Percentiles rank a stretch among this genome's conserved stretches.
These are phyloP conservation scores for Argentina anserina DNA, from an alignment of 306 rosid species.

Conservation along the genomic window DNA sequence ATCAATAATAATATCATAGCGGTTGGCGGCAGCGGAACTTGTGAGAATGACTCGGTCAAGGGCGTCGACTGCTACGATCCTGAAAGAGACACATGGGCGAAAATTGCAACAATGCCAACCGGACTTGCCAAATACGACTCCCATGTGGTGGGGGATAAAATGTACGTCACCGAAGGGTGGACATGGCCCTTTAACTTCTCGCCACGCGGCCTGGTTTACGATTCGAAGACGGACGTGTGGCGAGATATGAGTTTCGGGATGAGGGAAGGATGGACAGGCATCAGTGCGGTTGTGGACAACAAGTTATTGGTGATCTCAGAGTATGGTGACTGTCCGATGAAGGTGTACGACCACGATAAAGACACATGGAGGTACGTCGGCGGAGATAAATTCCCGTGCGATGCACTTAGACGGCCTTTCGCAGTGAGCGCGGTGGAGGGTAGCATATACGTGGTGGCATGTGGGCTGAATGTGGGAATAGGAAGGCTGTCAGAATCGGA, in stretches of 20 bases:
- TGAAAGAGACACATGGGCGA: conserved; percentile 43
- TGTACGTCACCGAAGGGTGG: conserved; percentile 77
- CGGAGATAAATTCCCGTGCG: conserved; percentile 58
- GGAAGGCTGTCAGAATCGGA: conserved; percentile 35
- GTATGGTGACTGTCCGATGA: conserved; percentile 53
- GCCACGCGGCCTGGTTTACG: conserved; percentile 47
- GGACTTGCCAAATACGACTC: conserved; percentile 29
- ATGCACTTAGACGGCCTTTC: conserved; percentile 43
- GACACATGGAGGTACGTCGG: conserved; percentile 59
- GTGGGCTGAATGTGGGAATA: conserved; percentile 47
- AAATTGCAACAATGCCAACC: background rate
- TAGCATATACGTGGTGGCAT: conserved; percentile 45
- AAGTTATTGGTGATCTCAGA: conserved; percentile 49
- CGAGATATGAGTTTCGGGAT: conserved; percentile 38
- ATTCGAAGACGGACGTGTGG: conserved; percentile 40
- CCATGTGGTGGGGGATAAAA: conserved; percentile 32
- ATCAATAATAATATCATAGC: conserved; percentile 39
- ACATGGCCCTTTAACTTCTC: conserved; percentile 54
- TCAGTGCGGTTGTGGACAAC: conserved; percentile 37
- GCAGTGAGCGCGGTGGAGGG: conserved; percentile 42
- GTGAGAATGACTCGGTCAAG: background rate
- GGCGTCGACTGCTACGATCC: conserved; percentile 36
- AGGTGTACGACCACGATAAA: conserved; percentile 34
- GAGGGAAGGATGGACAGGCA: conserved; percentile 73
- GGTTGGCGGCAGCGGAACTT: conserved; percentile 20